Evolutionary conservation across 805 yeast species (phyloP).

Genomic region (Candida maesae): DNA sequence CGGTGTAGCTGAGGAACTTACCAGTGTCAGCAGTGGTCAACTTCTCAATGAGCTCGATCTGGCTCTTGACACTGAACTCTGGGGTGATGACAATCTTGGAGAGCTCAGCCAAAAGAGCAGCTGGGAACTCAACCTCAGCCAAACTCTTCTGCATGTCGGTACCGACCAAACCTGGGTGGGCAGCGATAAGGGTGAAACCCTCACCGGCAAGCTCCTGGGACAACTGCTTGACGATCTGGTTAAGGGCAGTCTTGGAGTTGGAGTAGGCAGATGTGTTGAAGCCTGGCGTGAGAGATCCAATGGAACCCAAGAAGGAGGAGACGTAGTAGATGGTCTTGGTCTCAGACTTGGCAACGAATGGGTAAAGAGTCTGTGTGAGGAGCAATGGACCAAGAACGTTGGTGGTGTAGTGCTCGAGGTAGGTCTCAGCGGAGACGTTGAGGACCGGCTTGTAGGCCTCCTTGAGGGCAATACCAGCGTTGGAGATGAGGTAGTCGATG

Average conservation of each 20-base stretch:
- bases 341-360: constrained; percentile 15
- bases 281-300: constrained; percentile 10
- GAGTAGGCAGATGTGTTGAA: constrained; percentile 37
- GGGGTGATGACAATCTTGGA: background rate
- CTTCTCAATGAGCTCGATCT: too few relatives aligned
- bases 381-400: constrained; percentile 13
- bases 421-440: background rate
- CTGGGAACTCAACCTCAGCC: too few relatives aligned
- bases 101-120: too few relatives aligned
- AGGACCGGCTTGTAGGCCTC: background rate
- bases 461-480: constrained; percentile 10
- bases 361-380: constrained; percentile 3
- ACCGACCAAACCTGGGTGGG: background rate
- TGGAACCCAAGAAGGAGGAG: constrained; percentile 28
- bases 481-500: constrained; percentile 6
- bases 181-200: background rate
- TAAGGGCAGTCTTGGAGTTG: constrained; percentile 36
- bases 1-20: background rate
- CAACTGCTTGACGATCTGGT: constrained; percentile 17
- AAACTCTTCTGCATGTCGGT: constrained; percentile 1
- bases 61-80: too few relatives aligned
- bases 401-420: constrained; percentile 1
- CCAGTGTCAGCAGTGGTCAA: too few relatives aligned
- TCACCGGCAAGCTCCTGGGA: background rate
- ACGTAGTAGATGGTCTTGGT: constrained; percentile 28